phyloP scores from a whole-genome alignment of 2,329 filamentous ascomycete genomes.

The Didymella keratinophila region DNA sequence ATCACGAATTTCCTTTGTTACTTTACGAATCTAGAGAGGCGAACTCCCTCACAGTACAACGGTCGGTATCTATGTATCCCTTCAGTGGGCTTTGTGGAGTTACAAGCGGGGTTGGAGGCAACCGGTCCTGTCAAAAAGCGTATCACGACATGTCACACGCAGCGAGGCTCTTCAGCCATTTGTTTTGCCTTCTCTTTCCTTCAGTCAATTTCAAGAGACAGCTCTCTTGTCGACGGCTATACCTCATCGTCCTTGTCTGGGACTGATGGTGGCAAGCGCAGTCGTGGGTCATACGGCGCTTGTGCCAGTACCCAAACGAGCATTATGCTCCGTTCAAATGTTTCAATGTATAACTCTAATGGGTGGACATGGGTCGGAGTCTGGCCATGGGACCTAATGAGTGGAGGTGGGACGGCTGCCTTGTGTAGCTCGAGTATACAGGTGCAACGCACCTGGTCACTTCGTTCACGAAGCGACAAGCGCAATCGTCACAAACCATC shows the following conservation, averaged over 20 bases:
- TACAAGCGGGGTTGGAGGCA: slow-evolving; percentile 19
- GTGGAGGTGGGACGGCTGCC: slow-evolving; percentile 25
- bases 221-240: slow-evolving; percentile 46
- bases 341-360: slow-evolving; percentile 37
- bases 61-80: slow-evolving; percentile 26
- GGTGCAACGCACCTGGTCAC: slow-evolving; percentile 19
- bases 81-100: slow-evolving; percentile 36
- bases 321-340: slow-evolving; percentile 24
- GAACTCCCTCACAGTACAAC: slow-evolving; percentile 25
- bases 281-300: slow-evolving; percentile 32
- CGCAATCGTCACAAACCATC: not conserved
- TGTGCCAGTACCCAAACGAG: slow-evolving; percentile 21
- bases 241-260: slow-evolving; percentile 36
- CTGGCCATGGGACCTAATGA: slow-evolving; percentile 25
- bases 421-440: slow-evolving; percentile 19
- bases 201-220: slow-evolving; percentile 37
- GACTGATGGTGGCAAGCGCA: slow-evolving; percentile 41
- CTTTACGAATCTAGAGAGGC: slow-evolving; percentile 34
- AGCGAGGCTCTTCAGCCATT: slow-evolving; percentile 47
- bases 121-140: slow-evolving; percentile 28
- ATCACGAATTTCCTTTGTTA: slow-evolving; percentile 50
- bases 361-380: slow-evolving; percentile 20
- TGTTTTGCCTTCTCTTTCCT: slow-evolving; percentile 26
- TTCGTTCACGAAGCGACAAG: slow-evolving; percentile 2
- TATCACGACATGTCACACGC: slow-evolving; percentile 35